These are phyloP conservation scores for Annulohypoxylon moriforme DNA, from an alignment of 495 filamentous ascomycete genomes.

Conservation along the genomic window DNA sequence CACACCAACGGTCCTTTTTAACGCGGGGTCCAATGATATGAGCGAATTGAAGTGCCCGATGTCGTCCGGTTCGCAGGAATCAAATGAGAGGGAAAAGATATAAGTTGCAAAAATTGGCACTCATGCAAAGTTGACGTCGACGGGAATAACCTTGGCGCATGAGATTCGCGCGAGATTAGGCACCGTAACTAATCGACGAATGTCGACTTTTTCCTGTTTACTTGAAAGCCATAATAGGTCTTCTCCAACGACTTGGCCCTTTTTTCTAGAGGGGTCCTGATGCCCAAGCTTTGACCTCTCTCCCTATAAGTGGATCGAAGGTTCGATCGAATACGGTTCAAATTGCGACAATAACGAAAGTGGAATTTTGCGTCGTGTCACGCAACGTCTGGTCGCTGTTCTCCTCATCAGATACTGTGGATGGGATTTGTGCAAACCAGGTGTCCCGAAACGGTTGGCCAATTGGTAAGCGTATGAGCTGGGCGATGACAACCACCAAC, in stretches of 20 bases:
- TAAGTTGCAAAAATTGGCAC: slow-evolving; percentile 31
- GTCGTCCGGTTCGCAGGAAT: slow-evolving; percentile 26
- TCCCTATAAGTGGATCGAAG: slow-evolving; percentile 26
- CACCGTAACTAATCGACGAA: slow-evolving; percentile 32
- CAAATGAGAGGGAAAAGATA: slow-evolving; percentile 9
- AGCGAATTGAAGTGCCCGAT: slow-evolving; percentile 35
- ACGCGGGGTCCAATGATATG: slow-evolving; percentile 43
- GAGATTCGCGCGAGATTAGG: slow-evolving; percentile 43
- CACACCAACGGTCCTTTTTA: slow-evolving; percentile 37
- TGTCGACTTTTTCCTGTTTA: slow-evolving; percentile 27
- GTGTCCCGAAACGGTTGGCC: slow-evolving; percentile 43
- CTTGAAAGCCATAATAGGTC: slow-evolving; percentile 24
- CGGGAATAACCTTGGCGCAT: slow-evolving; percentile 30
- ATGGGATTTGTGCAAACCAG: slow-evolving; percentile 41
- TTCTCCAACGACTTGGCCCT: slow-evolving; percentile 27
- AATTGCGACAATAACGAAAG: slow-evolving; percentile 32
- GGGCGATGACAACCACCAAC: slow-evolving; percentile 40
- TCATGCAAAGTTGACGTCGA: slow-evolving; percentile 34
- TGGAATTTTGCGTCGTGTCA: slow-evolving; percentile 46
- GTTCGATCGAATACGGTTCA: slow-evolving; percentile 30
- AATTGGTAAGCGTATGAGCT: slow-evolving; percentile 40
- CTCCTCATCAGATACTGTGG: slow-evolving; percentile 27
- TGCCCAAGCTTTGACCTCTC: slow-evolving; percentile 33
- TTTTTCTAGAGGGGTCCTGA: slow-evolving; percentile 26
- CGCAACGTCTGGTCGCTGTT: slow-evolving; percentile 39